Base-by-base conservation (phyloP, 75 land plant genomes). In the Selaginella tamariscina region DNA sequence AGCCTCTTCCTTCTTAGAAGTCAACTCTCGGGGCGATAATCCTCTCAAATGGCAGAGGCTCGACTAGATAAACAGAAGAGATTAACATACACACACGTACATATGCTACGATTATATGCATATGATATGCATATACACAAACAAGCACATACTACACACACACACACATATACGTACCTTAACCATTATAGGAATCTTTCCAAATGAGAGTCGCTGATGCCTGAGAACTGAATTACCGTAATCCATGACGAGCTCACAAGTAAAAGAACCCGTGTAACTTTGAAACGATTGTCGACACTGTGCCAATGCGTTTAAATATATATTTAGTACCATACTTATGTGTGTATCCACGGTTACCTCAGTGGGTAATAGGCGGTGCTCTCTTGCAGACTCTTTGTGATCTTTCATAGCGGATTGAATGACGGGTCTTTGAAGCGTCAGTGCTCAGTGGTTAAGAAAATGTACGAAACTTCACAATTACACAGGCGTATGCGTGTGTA, bases 221-320 rank as follows among this genome's bases (percentile, higher is more conserved):
- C 84, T 68, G 1, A 70, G 74, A 18, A 66, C 65, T 26, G 75
- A 72, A 29, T 70, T 77, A 39, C 73, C 68, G 64, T 68, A 87
- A 69, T 87, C 86, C 70, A 86, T 72, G 55, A 75, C 74, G 24
- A 90, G 73, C 24, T 82, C 83, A 22, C 68, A 65, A 22, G 33
- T 29, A 31, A 94, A 78, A 64, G 69, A 72, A 0, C 99, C 99
- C 29, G 67, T 68, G 66, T 94, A 94, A 2, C 89, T 75, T 27
- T 65, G 68, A 29, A 83, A 82, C 20, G 78, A 80, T 49, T 83
- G 86, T 33, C 99, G 83, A 73, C 96, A 94, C 99, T 89, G 88
- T 30, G 60, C 20, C 33, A 27, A 31, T 27, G 27, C 27, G 28
- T 15, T 55, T 26, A 56, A 67, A 32, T 18, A 24, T 49, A 1